Conservation (phyloP, 768 basidiomycete genomes). For the Fibroporia radiculosa region DNA sequence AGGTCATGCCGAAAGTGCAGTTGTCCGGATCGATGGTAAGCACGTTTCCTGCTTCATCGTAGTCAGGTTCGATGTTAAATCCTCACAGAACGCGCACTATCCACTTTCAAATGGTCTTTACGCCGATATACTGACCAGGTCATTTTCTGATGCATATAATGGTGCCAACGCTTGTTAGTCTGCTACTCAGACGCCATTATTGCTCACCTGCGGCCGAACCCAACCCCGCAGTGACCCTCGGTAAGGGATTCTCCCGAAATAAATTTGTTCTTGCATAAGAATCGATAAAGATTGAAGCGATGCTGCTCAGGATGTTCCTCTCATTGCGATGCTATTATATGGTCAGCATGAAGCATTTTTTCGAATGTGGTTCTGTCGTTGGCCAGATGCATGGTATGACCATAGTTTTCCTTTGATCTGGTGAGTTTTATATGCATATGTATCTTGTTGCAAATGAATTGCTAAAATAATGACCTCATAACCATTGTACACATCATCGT, state of each 20-base stretch:
- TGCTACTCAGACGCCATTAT: neutral
- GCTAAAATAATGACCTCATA: neutral
- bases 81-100: slow-evolving; percentile 5
- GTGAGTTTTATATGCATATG: no score
- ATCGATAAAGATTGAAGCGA: slow-evolving; percentile 7
- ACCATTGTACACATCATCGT: slow-evolving; percentile 5
- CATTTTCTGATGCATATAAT: neutral
- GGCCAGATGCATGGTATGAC: slow-evolving; percentile 1
- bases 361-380: neutral
- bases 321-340: slow-evolving; percentile 3
- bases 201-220: slow-evolving; percentile 4
- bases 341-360: neutral
- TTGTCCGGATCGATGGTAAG: slow-evolving; percentile 5
- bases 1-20: slow-evolving; percentile 6
- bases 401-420: slow-evolving; percentile 1
- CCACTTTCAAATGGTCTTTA: slow-evolving; percentile 6
- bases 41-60: neutral
- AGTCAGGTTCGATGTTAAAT: neutral
- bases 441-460: no score
- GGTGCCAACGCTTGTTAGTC: neutral
- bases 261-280: neutral
- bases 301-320: neutral
- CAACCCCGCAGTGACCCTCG: slow-evolving; percentile 8
- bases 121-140: slow-evolving; percentile 5
- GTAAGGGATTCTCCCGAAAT: neutral